Conservation (phyloP, 192 early-diverging fungal genomes). For the Coemansia sp. region DNA sequence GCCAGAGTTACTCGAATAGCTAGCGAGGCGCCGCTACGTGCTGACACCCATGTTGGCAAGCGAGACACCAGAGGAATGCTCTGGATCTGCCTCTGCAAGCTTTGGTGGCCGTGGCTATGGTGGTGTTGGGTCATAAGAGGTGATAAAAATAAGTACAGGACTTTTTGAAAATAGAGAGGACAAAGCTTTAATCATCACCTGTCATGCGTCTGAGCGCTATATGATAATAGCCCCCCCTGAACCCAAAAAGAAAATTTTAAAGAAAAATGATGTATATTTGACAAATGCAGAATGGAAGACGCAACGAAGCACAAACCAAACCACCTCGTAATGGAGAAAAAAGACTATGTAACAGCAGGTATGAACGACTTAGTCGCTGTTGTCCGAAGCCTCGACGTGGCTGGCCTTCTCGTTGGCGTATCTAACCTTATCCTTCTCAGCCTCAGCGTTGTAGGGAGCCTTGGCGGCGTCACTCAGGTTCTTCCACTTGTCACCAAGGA, state of each 20-base stretch:
- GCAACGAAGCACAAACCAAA: neutral
- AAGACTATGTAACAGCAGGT: conserved; percentile 1
- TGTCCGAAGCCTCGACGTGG: conserved; percentile 9
- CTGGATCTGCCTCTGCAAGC: neutral
- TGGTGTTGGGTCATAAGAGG: conserved; percentile 2
- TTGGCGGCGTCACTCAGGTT: conserved; percentile 55
- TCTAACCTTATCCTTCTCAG: conserved; percentile 53
- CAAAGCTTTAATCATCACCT: neutral
- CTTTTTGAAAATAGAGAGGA: neutral
- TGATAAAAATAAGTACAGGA: neutral
- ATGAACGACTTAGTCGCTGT: conserved; percentile 16
- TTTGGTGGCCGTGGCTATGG: neutral
- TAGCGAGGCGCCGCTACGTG: conserved; percentile 27
- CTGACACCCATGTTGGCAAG: conserved; percentile 16
- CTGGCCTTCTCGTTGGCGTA: conserved; percentile 47
- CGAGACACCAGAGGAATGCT: neutral
- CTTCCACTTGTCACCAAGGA: conserved; percentile 74
- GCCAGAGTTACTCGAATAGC: conserved; percentile 27
- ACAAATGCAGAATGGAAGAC: neutral
- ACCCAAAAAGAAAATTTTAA: neutral
- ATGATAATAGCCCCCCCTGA: neutral
- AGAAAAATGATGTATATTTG: neutral
- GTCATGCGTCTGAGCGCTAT: neutral
- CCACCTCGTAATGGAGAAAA: neutral
- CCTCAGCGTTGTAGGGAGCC: conserved; percentile 54